Evolutionary conservation across 495 filamentous ascomycete species (phyloP).

Genomic region (Rhypophila decipiens): DNA sequence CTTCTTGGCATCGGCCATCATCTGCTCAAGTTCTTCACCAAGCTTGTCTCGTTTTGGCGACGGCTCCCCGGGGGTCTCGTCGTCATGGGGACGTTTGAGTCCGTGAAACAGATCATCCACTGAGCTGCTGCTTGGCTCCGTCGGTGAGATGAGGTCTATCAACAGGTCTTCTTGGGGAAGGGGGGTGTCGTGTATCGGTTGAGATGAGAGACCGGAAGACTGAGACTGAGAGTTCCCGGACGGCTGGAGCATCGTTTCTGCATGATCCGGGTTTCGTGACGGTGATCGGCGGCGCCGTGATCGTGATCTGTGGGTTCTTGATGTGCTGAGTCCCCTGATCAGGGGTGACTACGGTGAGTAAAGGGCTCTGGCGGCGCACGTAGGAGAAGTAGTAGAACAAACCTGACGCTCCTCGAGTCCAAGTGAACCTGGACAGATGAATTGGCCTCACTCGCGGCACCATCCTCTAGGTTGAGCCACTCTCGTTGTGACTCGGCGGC

Average conservation of each 20-base stretch:
- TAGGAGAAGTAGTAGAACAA: background rate
- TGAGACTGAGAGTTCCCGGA: slow-evolving; percentile 13
- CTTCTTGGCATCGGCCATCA: slow-evolving; percentile 2
- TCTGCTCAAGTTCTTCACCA: slow-evolving; percentile 18
- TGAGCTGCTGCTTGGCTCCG: slow-evolving; percentile 3
- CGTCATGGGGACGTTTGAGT: slow-evolving; percentile 20
- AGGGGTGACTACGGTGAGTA: background rate
- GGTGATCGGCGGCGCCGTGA: slow-evolving; percentile 4
- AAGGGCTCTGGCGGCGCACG: background rate
- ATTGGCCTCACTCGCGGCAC: slow-evolving; percentile 17
- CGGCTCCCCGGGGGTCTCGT: slow-evolving; percentile 12
- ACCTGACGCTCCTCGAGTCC: slow-evolving; percentile 21
- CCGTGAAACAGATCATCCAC: slow-evolving; percentile 2
- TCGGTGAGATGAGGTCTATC: slow-evolving; percentile 16
- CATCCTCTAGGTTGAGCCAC: slow-evolving; percentile 4
- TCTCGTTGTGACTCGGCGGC: slow-evolving; percentile 1
- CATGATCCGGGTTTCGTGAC: slow-evolving; percentile 8
- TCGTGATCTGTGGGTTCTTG: slow-evolving; percentile 3
- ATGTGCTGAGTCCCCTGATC: slow-evolving; percentile 3
- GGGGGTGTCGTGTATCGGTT: slow-evolving; percentile 7
- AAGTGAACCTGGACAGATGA: slow-evolving; percentile 23
- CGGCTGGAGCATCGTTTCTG: slow-evolving; percentile 6
- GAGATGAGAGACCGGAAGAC: slow-evolving; percentile 5
- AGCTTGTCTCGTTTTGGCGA: slow-evolving; percentile 23
- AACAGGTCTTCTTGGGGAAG: slow-evolving; percentile 18